Evolutionary conservation across 2,329 filamentous ascomycete species (phyloP).

Genomic region (Colletotrichum sp.): DNA sequence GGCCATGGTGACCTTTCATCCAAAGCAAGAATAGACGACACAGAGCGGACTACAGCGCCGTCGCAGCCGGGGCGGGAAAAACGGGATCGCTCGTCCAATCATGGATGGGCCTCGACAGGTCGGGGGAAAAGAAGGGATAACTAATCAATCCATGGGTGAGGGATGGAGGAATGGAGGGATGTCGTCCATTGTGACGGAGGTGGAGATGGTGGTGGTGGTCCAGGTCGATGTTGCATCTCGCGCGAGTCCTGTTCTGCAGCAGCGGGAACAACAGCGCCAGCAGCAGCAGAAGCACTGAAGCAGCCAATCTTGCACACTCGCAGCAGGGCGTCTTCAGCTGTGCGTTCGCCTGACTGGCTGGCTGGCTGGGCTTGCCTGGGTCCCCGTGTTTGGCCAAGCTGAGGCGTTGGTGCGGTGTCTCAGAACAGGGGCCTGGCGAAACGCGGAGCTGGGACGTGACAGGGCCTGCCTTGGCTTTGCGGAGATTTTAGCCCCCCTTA

Average conservation of each 20-base stretch:
- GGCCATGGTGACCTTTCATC: not conserved
- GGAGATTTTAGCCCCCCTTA: not conserved
- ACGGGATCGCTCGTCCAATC: not conserved
- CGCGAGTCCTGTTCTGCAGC: not conserved
- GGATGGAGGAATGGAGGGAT: not conserved
- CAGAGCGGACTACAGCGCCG: not conserved
- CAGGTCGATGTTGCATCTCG: not conserved
- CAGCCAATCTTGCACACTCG: not conserved
- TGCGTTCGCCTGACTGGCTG: not conserved
- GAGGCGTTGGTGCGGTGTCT: constrained; percentile 21
- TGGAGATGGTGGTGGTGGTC: not conserved
- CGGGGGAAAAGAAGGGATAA: not conserved
- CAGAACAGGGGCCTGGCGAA: constrained; percentile 16
- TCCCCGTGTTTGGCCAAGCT: not conserved
- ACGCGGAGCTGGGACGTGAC: not conserved
- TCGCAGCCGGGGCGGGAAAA: not conserved
- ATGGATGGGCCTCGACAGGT: not conserved
- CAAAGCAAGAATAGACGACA: constrained; percentile 19
- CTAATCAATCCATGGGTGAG: not conserved
- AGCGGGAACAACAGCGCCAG: not conserved
- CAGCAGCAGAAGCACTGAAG: not conserved
- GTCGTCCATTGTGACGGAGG: not conserved
- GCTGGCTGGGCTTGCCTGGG: not conserved
- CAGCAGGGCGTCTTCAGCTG: not conserved
- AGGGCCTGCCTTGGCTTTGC: not conserved